Evolutionary conservation across 352 stramenopile genomes (phyloP).

Genomic region (Phytopythium delawarense): DNA sequence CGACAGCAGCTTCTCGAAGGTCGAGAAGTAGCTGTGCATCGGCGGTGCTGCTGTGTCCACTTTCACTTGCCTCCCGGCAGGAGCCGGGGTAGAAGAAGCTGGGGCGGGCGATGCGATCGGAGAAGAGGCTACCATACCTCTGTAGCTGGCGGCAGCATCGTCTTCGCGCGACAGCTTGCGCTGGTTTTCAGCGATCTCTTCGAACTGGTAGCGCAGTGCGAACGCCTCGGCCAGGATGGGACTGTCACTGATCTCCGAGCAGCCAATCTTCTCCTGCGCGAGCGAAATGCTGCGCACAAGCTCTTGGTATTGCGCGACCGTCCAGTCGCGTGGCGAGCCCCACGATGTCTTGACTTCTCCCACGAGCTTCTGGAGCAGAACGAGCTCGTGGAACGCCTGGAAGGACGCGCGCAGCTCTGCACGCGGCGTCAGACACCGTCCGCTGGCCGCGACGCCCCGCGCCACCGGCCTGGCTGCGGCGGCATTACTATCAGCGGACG

Average conservation of each 20-base stretch:
- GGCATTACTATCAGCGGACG: neutral
- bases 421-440: slow-evolving; percentile 9
- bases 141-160: slow-evolving; percentile 8
- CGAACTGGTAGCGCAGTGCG: slow-evolving; percentile 56
- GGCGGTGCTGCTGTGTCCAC: slow-evolving; percentile 3
- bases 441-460: neutral
- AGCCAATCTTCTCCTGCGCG: slow-evolving; percentile 39
- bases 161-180: slow-evolving; percentile 27
- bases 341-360: slow-evolving; percentile 35
- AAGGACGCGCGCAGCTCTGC: slow-evolving; percentile 59
- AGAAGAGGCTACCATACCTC: neutral
- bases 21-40: slow-evolving; percentile 72
- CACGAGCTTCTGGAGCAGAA: slow-evolving; percentile 58
- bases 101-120: neutral
- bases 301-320: slow-evolving; percentile 48
- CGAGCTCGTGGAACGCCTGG: slow-evolving; percentile 64
- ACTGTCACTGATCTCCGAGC: slow-evolving; percentile 23
- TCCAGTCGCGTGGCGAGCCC: slow-evolving; percentile 46
- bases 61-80: neutral
- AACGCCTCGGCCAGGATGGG: slow-evolving; percentile 48
- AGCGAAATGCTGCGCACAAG: slow-evolving; percentile 56
- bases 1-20: slow-evolving; percentile 48
- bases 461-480: neutral
- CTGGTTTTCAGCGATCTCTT: slow-evolving; percentile 65
- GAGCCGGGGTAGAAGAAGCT: neutral